phyloP scores from a whole-genome alignment of 2,329 filamentous ascomycete genomes.

The Pleurostoma richardsiae region DNA sequence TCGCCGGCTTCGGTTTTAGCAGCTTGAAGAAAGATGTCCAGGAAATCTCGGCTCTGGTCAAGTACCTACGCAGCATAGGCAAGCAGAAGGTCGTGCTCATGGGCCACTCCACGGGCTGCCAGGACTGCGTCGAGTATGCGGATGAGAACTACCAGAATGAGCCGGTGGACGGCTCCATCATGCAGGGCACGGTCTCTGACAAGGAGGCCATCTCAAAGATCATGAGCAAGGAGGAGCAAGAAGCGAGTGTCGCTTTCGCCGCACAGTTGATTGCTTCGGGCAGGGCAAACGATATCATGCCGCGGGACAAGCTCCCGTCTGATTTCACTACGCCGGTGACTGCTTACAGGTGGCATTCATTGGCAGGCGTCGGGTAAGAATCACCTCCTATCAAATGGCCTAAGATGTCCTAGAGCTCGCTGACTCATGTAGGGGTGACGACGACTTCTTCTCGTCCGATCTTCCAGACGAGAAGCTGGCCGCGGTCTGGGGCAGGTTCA shows the following conservation, averaged over 20 bases:
- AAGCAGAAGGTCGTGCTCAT: conserved; percentile 48
- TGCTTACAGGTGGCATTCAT: conserved; percentile 46
- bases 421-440: conserved; percentile 51
- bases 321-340: conserved; percentile 40
- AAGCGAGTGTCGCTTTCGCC: conserved; percentile 42
- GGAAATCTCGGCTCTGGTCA: conserved; percentile 47
- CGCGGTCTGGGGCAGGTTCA: conserved; percentile 61
- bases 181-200: conserved; percentile 79
- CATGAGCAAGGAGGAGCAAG: conserved; percentile 35
- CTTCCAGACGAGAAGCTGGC: conserved; percentile 51
- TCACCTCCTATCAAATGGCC: neutral
- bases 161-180: conserved; percentile 67
- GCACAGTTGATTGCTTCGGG: conserved; percentile 50
- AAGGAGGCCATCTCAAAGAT: conserved; percentile 55
- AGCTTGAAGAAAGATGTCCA: conserved; percentile 47
- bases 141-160: conserved; percentile 34
- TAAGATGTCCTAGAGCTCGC: neutral
- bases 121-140: conserved; percentile 55
- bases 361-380: conserved; percentile 43
- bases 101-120: conserved; percentile 55
- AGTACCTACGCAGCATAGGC: conserved; percentile 46
- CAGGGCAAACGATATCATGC: conserved; percentile 49
- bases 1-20: conserved; percentile 44
- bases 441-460: conserved; percentile 86
- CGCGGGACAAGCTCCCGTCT: conserved; percentile 33